phyloP scores from a whole-genome alignment of 2,329 filamentous ascomycete genomes.

The Bisporella sp. region DNA sequence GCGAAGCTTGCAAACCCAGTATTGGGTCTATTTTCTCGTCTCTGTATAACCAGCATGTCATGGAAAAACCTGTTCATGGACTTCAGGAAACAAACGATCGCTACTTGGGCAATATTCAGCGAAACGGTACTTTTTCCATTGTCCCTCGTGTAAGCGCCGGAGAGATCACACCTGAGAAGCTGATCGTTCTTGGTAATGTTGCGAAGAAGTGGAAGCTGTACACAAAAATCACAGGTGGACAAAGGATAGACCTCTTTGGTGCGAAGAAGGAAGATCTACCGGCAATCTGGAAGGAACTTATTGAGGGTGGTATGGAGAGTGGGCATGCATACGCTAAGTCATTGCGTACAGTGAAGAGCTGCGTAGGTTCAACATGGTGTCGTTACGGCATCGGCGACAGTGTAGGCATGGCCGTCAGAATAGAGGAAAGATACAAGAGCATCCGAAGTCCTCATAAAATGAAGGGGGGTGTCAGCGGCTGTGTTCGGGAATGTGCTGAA shows the following conservation, averaged over 20 bases:
- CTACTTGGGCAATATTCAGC: slow-evolving; percentile 83
- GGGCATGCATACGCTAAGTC: slow-evolving; percentile 90
- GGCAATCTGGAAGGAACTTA: slow-evolving; percentile 72
- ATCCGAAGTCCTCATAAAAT: slow-evolving; percentile 86
- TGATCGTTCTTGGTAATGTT: slow-evolving; percentile 76
- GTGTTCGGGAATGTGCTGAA: slow-evolving; percentile 88
- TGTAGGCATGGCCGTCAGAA: slow-evolving; percentile 80
- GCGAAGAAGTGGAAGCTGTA: slow-evolving; percentile 81
- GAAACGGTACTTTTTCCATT: slow-evolving; percentile 86
- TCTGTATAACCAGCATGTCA: slow-evolving; percentile 76
- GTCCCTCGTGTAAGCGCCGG: slow-evolving; percentile 76
- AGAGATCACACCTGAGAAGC: slow-evolving; percentile 80
- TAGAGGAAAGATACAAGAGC: slow-evolving; percentile 89
- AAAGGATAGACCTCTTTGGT: slow-evolving; percentile 90
- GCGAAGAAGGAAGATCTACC: slow-evolving; percentile 81
- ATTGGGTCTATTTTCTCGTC: slow-evolving; percentile 75
- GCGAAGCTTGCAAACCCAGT: slow-evolving; percentile 80
- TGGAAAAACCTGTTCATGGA: slow-evolving; percentile 63
- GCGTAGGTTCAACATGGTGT: slow-evolving; percentile 88
- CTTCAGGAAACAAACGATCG: slow-evolving; percentile 88
- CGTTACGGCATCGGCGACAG: slow-evolving; percentile 83
- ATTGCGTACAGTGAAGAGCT: slow-evolving; percentile 83
- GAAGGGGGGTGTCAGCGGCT: slow-evolving; percentile 84
- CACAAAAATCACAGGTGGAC: slow-evolving; percentile 86
- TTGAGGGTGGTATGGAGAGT: slow-evolving; percentile 82